Conservation (phyloP, 768 basidiomycete species). For the Stropharia rugosoannulata region DNA sequence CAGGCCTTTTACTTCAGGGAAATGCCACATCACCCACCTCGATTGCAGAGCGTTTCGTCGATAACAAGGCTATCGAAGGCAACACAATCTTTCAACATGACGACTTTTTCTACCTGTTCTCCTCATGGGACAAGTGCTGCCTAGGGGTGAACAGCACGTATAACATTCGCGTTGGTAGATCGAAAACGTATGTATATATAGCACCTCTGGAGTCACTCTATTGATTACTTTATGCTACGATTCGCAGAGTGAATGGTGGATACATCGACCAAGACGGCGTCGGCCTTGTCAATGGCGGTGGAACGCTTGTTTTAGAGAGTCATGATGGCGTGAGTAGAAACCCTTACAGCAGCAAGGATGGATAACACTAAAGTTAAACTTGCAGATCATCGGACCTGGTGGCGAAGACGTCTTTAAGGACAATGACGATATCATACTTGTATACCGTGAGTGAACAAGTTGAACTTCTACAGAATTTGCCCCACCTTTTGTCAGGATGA, state of each 20-base stretch:
- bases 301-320: background rate
- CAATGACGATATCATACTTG: background rate
- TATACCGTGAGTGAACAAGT: background rate
- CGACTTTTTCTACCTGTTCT: conserved; percentile 51
- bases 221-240: too few species aligned
- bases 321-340: background rate
- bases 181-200: conserved; percentile 30
- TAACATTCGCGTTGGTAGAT: conserved; percentile 55
- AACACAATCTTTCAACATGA: conserved; percentile 40
- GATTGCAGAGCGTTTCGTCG: conserved; percentile 42
- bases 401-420: background rate
- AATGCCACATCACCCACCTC: conserved; percentile 30
- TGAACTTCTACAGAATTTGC: too few species aligned
- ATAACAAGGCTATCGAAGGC: conserved; percentile 46
- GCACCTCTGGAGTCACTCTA: too few species aligned
- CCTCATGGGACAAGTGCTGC: conserved; percentile 55
- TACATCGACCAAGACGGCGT: background rate
- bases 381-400: background rate
- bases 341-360: too few species aligned
- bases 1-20: conserved; percentile 35
- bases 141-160: conserved; percentile 49
- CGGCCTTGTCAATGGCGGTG: background rate
- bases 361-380: too few species aligned
- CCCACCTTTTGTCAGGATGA: too few species aligned
- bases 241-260: too few species aligned